Percentiles rank a stretch among this genome's conserved stretches.
phyloP scores from a whole-genome alignment of 2,329 filamentous ascomycete species.

The Thielaviopsis musarum region DNA sequence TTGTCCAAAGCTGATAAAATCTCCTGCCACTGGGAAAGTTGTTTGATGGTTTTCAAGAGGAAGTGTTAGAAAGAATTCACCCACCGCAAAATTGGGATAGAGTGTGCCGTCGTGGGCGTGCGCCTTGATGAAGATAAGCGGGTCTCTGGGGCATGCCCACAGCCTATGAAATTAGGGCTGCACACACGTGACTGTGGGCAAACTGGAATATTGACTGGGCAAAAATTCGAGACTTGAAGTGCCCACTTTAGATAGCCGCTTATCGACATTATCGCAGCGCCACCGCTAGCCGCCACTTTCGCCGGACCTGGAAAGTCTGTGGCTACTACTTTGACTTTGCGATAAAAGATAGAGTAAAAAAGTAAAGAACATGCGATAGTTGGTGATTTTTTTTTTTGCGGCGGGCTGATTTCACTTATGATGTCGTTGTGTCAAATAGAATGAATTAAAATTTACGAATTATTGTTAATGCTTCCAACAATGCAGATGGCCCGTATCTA shows the following conservation, averaged over 20 bases:
- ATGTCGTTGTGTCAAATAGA: too few species aligned
- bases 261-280: not conserved
- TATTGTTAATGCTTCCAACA: too few species aligned
- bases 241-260: not conserved
- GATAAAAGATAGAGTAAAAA: too few species aligned
- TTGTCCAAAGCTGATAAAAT: conserved; percentile 15
- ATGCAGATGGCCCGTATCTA: too few species aligned
- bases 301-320: too few species aligned
- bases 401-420: too few species aligned
- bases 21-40: conserved; percentile 13
- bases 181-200: conserved; percentile 10
- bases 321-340: too few species aligned
- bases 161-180: conserved; percentile 12
- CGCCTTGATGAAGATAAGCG: conserved; percentile 11
- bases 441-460: too few species aligned
- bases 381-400: too few species aligned
- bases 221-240: not conserved
- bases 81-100: conserved; percentile 10
- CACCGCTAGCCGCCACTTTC: not conserved
- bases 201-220: not conserved
- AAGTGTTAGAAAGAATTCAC: conserved; percentile 10
- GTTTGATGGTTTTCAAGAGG: conserved; percentile 11
- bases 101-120: conserved; percentile 8
- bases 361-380: too few species aligned
- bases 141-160: conserved; percentile 12